Percentiles rank a stretch among this genome's conserved stretches.
Conservation (phyloP, 768 basidiomycete genomes). For the Antrodiella citrinella region DNA sequence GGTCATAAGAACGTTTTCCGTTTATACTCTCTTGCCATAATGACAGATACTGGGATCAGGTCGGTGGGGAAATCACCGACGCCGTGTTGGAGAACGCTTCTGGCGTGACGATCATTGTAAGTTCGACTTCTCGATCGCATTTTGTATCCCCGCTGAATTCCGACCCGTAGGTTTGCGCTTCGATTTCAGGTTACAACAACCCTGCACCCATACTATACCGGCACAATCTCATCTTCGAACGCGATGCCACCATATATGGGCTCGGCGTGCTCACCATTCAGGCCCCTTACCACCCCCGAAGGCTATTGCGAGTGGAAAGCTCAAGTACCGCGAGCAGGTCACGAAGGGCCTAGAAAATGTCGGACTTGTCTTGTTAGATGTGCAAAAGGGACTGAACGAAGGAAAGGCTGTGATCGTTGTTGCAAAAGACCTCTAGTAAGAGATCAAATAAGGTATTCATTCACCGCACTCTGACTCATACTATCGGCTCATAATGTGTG, state of each 20-base stretch:
- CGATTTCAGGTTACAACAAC: slow-evolving; percentile 21
- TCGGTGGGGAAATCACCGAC: slow-evolving; percentile 24
- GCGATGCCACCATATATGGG: slow-evolving; percentile 22
- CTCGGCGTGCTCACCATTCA: slow-evolving; percentile 21
- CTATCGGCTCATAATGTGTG: too few relatives aligned
- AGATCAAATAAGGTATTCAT: too few relatives aligned
- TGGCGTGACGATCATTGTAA: slow-evolving; percentile 15
- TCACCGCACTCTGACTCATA: too few relatives aligned
- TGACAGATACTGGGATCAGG: slow-evolving; percentile 27
- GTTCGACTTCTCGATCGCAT: neutral
- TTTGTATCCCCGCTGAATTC: neutral
- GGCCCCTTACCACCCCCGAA: slow-evolving; percentile 17
- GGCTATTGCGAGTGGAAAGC: slow-evolving; percentile 24
- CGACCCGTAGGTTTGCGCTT: slow-evolving; percentile 17
- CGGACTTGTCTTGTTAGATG: slow-evolving; percentile 26
- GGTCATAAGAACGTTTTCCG: too few relatives aligned
- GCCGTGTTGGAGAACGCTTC: slow-evolving; percentile 15
- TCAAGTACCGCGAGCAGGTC: slow-evolving; percentile 29
- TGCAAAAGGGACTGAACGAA: slow-evolving; percentile 26
- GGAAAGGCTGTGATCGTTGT: slow-evolving; percentile 30
- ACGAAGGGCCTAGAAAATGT: slow-evolving; percentile 25
- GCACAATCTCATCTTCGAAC: slow-evolving; percentile 18
- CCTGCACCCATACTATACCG: slow-evolving; percentile 14
- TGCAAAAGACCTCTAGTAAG: too few relatives aligned
- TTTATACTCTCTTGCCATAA: neutral